Percentiles rank a stretch among this genome's conserved stretches.
Conservation (phyloP, 108 stramenopile genomes). For the Cafeteria roenbergensis region DNA sequence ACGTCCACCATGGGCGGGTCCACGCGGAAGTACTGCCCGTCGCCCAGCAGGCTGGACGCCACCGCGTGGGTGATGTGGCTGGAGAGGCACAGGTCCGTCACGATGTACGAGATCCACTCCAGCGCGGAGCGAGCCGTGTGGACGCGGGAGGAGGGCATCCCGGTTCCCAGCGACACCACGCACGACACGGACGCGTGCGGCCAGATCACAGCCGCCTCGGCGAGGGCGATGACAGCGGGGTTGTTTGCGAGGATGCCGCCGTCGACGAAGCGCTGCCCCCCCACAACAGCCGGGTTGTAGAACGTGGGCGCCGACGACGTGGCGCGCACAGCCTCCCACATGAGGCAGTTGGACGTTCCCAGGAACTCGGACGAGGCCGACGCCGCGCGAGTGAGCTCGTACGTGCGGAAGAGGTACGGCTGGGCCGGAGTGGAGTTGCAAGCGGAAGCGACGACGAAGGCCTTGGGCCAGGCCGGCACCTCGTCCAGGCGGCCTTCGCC, state of each 20-base stretch:
- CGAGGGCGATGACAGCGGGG: slow-evolving; percentile 33
- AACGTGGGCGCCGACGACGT: slow-evolving; percentile 42
- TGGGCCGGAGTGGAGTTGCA: slow-evolving; percentile 13
- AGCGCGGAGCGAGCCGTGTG: neutral
- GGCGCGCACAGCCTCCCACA: slow-evolving; percentile 28
- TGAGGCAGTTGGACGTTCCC: neutral
- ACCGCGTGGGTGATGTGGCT: neutral
- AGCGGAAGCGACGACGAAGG: neutral
- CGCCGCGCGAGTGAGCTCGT: slow-evolving; percentile 21
- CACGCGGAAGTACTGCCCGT: neutral
- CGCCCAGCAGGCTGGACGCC: neutral
- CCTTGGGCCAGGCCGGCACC: neutral
- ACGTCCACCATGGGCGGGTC: too few species aligned
- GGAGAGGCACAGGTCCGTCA: neutral
- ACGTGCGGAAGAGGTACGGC: slow-evolving; percentile 30
- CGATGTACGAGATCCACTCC: neutral
- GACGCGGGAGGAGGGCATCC: neutral
- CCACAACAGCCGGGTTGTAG: slow-evolving; percentile 31
- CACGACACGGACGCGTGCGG: slow-evolving; percentile 29
- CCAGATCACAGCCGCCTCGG: slow-evolving; percentile 30
- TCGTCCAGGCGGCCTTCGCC: slow-evolving; percentile 7
- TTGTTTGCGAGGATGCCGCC: slow-evolving; percentile 39
- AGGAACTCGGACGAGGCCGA: neutral
- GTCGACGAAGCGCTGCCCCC: slow-evolving; percentile 29
- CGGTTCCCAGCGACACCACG: slow-evolving; percentile 35